A percentile compares a stretch with the other conserved stretches of the same genome.
These are phyloP conservation scores for Rutstroemia sp. DNA, from an alignment of 2,329 filamentous ascomycete species.

Conservation along the genomic window DNA sequence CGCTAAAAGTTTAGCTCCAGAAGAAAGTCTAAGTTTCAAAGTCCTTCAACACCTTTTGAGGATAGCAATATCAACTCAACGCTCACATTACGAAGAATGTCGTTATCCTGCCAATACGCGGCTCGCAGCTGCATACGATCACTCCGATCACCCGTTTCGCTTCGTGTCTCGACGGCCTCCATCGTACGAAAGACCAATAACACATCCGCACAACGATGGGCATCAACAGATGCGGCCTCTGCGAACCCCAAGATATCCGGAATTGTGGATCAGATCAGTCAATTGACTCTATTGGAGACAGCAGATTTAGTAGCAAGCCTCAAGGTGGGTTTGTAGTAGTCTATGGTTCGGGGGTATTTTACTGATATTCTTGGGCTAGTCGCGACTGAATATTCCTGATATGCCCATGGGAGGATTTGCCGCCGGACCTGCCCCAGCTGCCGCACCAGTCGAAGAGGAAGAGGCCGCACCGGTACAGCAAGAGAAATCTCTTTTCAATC, in stretches of 20 bases:
- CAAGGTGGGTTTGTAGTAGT: conserved; percentile 58
- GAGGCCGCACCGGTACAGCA: conserved; percentile 82
- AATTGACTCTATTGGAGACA: conserved; percentile 95
- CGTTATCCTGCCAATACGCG: conserved; percentile 54
- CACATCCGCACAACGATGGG: conserved; percentile 65
- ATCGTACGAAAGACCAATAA: conserved; percentile 40
- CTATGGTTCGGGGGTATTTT: not conserved
- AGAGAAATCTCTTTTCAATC: conserved; percentile 95
- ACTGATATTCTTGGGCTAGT: conserved; percentile 41
- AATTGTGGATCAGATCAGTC: conserved; percentile 98
- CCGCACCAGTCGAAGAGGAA: conserved; percentile 68
- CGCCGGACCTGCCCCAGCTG: conserved; percentile 49
- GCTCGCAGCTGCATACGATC: conserved; percentile 58
- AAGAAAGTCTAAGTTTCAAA: conserved; percentile 9
- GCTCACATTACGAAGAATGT: conserved; percentile 41
- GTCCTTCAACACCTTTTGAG: conserved; percentile 17
- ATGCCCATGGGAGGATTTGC: conserved; percentile 90
- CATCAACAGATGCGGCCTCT: conserved; percentile 68
- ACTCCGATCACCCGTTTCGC: conserved; percentile 42
- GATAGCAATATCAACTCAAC: conserved; percentile 9
- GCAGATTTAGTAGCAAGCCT: conserved; percentile 90
- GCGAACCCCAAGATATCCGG: conserved; percentile 83
- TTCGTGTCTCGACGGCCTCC: conserved; percentile 40
- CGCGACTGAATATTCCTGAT: conserved; percentile 94
- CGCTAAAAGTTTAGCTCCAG: conserved; percentile 13